phyloP scores from a whole-genome alignment of 768 basidiomycete species.

The Suillus plorans region DNA sequence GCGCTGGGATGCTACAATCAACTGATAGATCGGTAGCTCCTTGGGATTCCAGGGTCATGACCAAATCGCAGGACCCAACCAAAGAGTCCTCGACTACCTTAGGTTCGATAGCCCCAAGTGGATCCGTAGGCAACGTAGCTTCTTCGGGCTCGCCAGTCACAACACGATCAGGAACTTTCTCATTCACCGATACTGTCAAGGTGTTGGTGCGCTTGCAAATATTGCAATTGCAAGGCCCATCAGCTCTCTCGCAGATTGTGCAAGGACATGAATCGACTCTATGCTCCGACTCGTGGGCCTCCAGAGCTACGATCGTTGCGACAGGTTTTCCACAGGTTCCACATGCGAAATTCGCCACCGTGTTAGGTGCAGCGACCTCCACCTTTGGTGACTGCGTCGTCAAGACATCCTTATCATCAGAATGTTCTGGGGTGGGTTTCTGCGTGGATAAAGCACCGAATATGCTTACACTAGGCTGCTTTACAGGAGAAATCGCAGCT shows the following conservation, averaged over 20 bases:
- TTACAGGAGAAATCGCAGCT: background rate
- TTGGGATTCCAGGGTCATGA: background rate
- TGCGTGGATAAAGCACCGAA: background rate
- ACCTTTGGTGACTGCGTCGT: background rate
- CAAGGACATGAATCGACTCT: background rate
- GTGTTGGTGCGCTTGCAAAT: slow-evolving; percentile 10
- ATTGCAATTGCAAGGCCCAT: background rate
- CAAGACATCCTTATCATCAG: background rate
- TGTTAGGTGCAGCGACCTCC: too few species aligned
- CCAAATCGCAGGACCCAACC: background rate
- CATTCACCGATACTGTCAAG: background rate
- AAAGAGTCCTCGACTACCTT: background rate
- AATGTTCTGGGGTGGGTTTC: background rate
- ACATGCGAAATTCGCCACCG: background rate
- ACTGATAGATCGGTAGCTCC: background rate
- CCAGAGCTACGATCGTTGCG: background rate
- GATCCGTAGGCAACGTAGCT: background rate
- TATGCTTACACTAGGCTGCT: background rate
- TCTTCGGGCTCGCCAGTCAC: background rate
- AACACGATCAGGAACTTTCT: background rate
- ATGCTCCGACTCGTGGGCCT: background rate
- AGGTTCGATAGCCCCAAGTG: background rate
- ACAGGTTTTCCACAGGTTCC: background rate
- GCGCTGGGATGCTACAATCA: background rate
- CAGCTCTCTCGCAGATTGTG: background rate